These are phyloP conservation scores for Ogataea trehaloabstinens DNA, from an alignment of 805 yeast genomes.

Conservation along the genomic window DNA sequence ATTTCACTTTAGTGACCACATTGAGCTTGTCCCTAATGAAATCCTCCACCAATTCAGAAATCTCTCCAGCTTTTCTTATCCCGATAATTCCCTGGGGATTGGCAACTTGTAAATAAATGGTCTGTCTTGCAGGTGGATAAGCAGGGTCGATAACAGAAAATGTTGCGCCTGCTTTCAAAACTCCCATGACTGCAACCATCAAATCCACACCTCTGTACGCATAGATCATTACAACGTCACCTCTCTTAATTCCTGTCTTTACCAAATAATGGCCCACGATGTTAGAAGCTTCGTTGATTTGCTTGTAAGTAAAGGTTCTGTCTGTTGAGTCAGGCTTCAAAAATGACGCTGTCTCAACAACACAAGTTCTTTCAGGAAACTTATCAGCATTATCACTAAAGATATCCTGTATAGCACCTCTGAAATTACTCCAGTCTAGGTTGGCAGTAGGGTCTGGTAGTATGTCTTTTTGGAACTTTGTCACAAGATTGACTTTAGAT, in stretches of 20 bases:
- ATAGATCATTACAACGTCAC: slow-evolving; percentile 96
- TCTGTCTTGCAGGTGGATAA: slow-evolving; percentile 97
- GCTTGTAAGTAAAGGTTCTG: slow-evolving; percentile 77
- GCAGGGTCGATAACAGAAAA: slow-evolving; percentile 99
- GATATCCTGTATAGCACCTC: slow-evolving; percentile 97
- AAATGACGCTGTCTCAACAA: slow-evolving; percentile 84
- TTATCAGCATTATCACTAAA: slow-evolving; percentile 82
- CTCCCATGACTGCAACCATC: slow-evolving; percentile 97
- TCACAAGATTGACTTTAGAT: slow-evolving; percentile 65
- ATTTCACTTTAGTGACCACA: slow-evolving; percentile 72
- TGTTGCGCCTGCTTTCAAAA: slow-evolving; percentile 96
- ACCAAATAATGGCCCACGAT: slow-evolving; percentile 87
- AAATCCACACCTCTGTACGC: slow-evolving; percentile 97
- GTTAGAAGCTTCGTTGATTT: slow-evolving; percentile 90
- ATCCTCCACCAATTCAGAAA: slow-evolving; percentile 74
- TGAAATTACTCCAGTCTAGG: slow-evolving; percentile 85
- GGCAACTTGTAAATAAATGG: slow-evolving; percentile 88
- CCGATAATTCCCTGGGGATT: slow-evolving; percentile 89
- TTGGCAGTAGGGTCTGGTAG: slow-evolving; percentile 88
- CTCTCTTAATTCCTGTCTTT: slow-evolving; percentile 75
- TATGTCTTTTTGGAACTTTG: slow-evolving; percentile 54
- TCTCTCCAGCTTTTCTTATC: slow-evolving; percentile 81
- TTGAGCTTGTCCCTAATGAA: slow-evolving; percentile 72
- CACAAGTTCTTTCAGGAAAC: slow-evolving; percentile 86
- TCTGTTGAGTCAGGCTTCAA: slow-evolving; percentile 51